A percentile compares a stretch with the other conserved stretches of the same genome.
Conservation (phyloP, 805 yeast genomes). For the Ogataea pignaliae region DNA sequence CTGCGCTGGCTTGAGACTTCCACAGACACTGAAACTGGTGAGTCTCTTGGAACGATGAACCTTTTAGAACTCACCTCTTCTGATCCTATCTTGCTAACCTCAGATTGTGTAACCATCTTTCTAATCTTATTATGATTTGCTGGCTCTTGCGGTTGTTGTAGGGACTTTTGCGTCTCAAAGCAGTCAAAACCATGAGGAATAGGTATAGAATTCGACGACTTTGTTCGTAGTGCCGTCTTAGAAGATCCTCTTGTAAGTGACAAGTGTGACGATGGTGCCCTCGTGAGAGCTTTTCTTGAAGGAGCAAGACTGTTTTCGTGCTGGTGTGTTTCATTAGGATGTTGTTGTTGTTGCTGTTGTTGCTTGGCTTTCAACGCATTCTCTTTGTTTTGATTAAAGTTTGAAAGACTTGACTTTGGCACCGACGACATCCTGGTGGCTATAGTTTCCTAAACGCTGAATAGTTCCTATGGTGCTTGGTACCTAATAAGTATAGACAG, state of each 20-base stretch:
- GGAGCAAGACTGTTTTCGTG: slow-evolving; percentile 9
- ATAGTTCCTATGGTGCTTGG: too few species aligned
- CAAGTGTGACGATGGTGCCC: slow-evolving; percentile 9
- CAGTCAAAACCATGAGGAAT: slow-evolving; percentile 5
- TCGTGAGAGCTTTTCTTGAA: slow-evolving; percentile 9
- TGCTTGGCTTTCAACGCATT: slow-evolving; percentile 10
- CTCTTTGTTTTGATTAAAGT: slow-evolving; percentile 15
- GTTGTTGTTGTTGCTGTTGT: slow-evolving; percentile 2
- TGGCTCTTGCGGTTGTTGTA: background rate
- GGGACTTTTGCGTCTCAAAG: slow-evolving; percentile 1
- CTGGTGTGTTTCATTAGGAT: background rate
- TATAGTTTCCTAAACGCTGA: background rate
- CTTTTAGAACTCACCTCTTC: slow-evolving; percentile 19
- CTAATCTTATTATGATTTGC: slow-evolving; percentile 18
- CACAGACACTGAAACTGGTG: slow-evolving; percentile 10
- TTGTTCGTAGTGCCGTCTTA: slow-evolving; percentile 20
- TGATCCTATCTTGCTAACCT: slow-evolving; percentile 4
- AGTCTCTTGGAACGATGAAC: slow-evolving; percentile 31
- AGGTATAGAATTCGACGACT: slow-evolving; percentile 21
- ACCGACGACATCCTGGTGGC: slow-evolving; percentile 10
- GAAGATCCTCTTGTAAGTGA: slow-evolving; percentile 12
- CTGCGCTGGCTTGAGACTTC: slow-evolving; percentile 9
- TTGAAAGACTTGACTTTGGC: slow-evolving; percentile 4
- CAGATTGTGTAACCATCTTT: slow-evolving; percentile 8
- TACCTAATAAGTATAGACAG: too few species aligned